phyloP scores from a whole-genome alignment of 805 yeast genomes.

The Tetrapisispora fleetii region DNA sequence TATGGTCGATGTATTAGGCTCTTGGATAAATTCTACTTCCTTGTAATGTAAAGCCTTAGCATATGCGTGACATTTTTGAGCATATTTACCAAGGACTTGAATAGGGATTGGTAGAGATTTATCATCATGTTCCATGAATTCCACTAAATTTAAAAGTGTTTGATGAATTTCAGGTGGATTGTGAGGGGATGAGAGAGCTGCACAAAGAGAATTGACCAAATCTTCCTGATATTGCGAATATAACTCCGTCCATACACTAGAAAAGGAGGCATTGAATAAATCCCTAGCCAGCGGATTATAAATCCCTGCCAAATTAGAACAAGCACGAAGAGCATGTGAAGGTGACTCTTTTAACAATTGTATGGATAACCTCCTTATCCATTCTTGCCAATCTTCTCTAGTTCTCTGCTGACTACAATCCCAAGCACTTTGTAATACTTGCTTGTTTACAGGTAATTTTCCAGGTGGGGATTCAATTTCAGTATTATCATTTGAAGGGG shows the following conservation, averaged over 20 bases:
- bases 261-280: conserved; percentile 87
- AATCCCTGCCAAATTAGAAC: conserved; percentile 79
- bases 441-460: conserved; percentile 62
- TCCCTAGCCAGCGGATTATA: conserved; percentile 84
- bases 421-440: conserved; percentile 72
- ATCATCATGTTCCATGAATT: conserved; percentile 96
- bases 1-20: conserved; percentile 83
- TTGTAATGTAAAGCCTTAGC: conserved; percentile 96
- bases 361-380: conserved; percentile 81
- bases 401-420: conserved; percentile 83
- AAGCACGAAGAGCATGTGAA: conserved; percentile 86
- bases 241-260: conserved; percentile 90
- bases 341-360: conserved; percentile 88
- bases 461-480: conserved; percentile 58
- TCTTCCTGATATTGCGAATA: conserved; percentile 86
- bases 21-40: conserved; percentile 88
- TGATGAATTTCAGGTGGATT: conserved; percentile 95
- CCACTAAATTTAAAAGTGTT: conserved; percentile 79
- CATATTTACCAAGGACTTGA: conserved; percentile 83
- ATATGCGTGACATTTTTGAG: conserved; percentile 92
- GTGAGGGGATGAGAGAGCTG: conserved; percentile 80
- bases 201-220: conserved; percentile 71
- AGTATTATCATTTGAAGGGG: conserved; percentile 30
- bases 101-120: conserved; percentile 86
- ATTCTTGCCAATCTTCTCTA: conserved; percentile 95